Evolutionary conservation across 768 basidiomycete species (phyloP).

Genomic region (Grammothele lineata): DNA sequence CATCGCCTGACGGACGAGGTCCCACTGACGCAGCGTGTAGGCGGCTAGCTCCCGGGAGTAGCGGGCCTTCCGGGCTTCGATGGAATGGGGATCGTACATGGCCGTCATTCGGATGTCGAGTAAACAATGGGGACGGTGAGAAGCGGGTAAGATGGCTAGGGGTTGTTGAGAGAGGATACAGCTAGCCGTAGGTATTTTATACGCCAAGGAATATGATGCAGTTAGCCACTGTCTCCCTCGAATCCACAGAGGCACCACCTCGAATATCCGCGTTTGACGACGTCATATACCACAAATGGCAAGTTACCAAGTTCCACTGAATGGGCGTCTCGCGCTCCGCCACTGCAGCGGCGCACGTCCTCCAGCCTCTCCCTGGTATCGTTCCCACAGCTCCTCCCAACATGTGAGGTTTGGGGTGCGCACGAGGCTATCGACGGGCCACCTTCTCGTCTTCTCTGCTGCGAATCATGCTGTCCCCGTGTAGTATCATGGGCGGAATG

Average conservation of each 20-base stretch:
- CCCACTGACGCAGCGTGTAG: conserved; percentile 38
- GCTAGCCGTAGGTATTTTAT: no score
- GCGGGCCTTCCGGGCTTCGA: conserved; percentile 29
- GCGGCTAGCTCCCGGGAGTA: conserved; percentile 35
- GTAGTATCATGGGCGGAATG: no score
- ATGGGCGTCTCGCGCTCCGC: conserved; percentile 5
- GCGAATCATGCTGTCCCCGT: not conserved
- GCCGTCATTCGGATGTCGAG: conserved; percentile 8
- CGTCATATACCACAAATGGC: conserved; percentile 18
- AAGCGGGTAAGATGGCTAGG: no score
- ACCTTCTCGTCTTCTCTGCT: no score
- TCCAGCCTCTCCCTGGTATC: conserved; percentile 1
- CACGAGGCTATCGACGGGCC: conserved; percentile 1
- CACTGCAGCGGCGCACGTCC: not conserved
- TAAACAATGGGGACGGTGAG: no score
- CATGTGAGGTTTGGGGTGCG: not conserved
- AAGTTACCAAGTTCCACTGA: conserved; percentile 17
- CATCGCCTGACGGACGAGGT: conserved; percentile 23
- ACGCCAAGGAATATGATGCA: conserved; percentile 12
- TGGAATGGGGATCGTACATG: conserved; percentile 13
- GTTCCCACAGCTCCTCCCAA: not conserved
- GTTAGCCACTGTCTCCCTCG: conserved; percentile 13
- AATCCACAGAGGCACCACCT: conserved; percentile 15
- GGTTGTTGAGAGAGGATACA: no score
- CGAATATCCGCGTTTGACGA: conserved; percentile 7